A percentile compares a stretch with the other conserved stretches of the same genome.
Conservation (phyloP, 352 stramenopile genomes). For the Aphanomyces stellatus region DNA sequence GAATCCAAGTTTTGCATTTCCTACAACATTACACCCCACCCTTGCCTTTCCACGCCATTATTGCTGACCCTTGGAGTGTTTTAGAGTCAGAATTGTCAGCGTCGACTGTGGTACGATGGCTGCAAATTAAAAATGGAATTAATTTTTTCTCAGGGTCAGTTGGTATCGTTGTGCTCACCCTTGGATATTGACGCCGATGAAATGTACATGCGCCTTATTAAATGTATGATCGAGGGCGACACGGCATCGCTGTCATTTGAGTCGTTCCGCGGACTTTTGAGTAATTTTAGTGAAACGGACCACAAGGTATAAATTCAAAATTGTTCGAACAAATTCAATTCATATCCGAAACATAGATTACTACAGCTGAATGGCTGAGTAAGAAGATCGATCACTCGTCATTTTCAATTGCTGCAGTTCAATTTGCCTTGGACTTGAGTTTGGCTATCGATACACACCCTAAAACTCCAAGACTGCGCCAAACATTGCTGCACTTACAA, state of each 20-base stretch:
- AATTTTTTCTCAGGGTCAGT: constrained; percentile 7
- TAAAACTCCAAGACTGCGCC: background rate
- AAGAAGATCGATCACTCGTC: constrained; percentile 6
- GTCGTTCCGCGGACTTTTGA: background rate
- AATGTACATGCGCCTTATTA: constrained; percentile 62
- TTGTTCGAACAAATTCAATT: too few species aligned
- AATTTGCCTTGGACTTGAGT: constrained; percentile 9
- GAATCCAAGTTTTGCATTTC: constrained; percentile 48
- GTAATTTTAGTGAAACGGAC: background rate
- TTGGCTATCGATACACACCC: background rate
- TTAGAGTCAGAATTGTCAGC: constrained; percentile 24
- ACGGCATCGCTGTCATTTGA: constrained; percentile 15
- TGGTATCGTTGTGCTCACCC: constrained; percentile 22
- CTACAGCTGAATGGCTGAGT: constrained; percentile 12
- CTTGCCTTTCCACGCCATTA: constrained; percentile 64
- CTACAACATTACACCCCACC: constrained; percentile 26
- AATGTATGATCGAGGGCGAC: constrained; percentile 40
- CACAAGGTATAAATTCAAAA: constrained; percentile 4
- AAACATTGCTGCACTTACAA: constrained; percentile 7
- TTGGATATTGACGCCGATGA: constrained; percentile 59
- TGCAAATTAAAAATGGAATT: background rate
- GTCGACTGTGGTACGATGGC: constrained; percentile 3
- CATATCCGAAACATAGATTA: too few species aligned
- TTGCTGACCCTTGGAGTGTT: constrained; percentile 48
- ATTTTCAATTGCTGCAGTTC: constrained; percentile 3